Evolutionary conservation across 2,329 filamentous ascomycete genomes (phyloP), one percentile per base, ranked within the genome.

Genomic region (Apiospora kogelbergensis): DNA sequence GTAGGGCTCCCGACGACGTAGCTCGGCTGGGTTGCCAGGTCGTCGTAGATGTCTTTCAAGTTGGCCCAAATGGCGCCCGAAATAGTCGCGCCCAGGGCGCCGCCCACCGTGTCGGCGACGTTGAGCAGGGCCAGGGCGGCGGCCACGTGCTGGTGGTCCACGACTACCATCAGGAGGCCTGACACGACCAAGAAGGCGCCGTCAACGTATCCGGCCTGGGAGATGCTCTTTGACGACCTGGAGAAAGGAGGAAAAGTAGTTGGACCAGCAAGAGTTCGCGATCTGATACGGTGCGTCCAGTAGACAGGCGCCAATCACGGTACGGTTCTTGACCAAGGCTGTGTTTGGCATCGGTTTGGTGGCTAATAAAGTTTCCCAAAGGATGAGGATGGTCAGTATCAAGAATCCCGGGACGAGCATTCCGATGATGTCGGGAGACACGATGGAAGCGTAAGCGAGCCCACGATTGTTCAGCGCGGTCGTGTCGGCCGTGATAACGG

Each of bases 21-120:
- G 33, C 33, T 33, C 3, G 7, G 33, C 33, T 33, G 33, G 33
- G 33, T 33, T 7, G 33, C 4, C 4, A 33, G 33, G 33, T 33
- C 33, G 4, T 33, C 33, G 33, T 33, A 33, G 33, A 33, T 33
- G 33, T 3, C 33, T 3, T 33, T 33, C 33, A 33, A 33, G 72
- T 84, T 83, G 0, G 84, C 85, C 87, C 88, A 91, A 71, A 91
- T 85, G 2, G 87, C 86, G 3, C 84, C 85, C 3, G 88, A 85
- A 66, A 91, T 83, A n/a, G 87, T 84, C 3, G 81, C 80, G 13
- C 88, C 88, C 11, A 89, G 81, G 2, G 86, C 84, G 40, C 84
- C 86, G 67, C 88, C 89, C 68, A 90, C 82, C 65, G 83, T 84
- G 70, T 85, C 84, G 45, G 86, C 84, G 0, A 90, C 83, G 17